Evolutionary conservation across 2,329 filamentous ascomycete species (phyloP), one percentile per base, ranked within the genome.

Genomic region (Paramyrothecium sp.): DNA sequence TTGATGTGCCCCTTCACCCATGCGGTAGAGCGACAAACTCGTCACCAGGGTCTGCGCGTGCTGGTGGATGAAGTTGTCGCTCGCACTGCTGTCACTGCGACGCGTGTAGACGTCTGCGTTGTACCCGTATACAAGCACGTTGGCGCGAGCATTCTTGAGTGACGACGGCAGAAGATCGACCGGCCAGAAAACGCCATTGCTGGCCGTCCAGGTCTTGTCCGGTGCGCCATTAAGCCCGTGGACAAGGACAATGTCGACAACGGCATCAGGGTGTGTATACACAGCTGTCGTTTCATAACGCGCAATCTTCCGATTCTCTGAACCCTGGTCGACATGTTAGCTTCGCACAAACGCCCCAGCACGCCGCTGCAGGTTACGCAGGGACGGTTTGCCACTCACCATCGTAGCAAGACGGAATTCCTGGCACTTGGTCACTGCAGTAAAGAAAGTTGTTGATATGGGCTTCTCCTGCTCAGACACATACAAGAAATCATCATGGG

Each of bases 41-140:
- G 81, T 81, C 7, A 89, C 80, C 33, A 92, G 76, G 12, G 83
- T 89, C 73, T 91, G 87, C 1, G 89, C 88, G 72, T 91, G 89
- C 65, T 89, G 83, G 59, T 87, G 83, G 64, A 91, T 85, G 64
- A 83, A 85, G 71, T 87, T 87, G 62, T 89, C 83, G 65, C 85
- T 88, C 3, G 85, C 82, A 19, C 78, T 82, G 55, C 81, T 80
- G 62, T 77, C 72, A 59, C 78, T 75, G 53, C 71, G 72, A 51
- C 75, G 75, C 3, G 78, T 78, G 63, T 80, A 81, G 22, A 85
- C 80, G 57, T 90, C 87, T 22, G 89, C 88, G 68, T 92, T 90
- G 69, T 91, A 92, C 22, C 89, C 89, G 67, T 91, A 91, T 1
- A 88, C 87, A 55, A 91, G 72, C 20, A 92, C 76, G 54, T 90